Evolutionary conservation across 768 basidiomycete genomes (phyloP).

Genomic region (Lentinula aciculospora): DNA sequence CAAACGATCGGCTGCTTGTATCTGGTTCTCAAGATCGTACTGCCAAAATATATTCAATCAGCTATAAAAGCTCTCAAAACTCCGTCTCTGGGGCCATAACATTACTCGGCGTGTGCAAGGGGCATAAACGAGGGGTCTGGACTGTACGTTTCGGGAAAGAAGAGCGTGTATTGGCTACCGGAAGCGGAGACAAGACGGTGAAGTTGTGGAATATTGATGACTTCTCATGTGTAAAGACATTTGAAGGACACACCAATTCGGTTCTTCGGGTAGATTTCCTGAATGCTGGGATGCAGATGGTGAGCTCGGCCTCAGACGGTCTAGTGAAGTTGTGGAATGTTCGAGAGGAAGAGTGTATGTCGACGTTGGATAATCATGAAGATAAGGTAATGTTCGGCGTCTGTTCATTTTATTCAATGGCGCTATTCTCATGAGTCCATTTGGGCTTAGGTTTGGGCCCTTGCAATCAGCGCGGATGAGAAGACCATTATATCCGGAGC

Average conservation of each 20-base stretch:
- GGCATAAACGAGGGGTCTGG: constrained; percentile 98
- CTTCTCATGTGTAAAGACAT: constrained; percentile 90
- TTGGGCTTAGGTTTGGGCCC: constrained; percentile 84
- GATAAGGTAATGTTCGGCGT: constrained; percentile 64
- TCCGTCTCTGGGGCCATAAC: constrained; percentile 64
- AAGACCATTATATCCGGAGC: constrained; percentile 86
- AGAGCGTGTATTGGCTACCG: constrained; percentile 85
- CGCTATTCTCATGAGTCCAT: background rate
- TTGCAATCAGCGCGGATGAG: constrained; percentile 79
- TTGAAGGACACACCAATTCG: constrained; percentile 98
- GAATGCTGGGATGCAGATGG: constrained; percentile 76
- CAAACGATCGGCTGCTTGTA: constrained; percentile 81
- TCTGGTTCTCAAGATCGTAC: constrained; percentile 96
- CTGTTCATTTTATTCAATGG: background rate
- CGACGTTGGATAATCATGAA: constrained; percentile 95
- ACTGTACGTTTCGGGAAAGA: constrained; percentile 80
- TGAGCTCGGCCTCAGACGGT: constrained; percentile 90
- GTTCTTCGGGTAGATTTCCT: constrained; percentile 91
- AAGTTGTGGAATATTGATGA: constrained; percentile 94
- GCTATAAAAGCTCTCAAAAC: constrained; percentile 38
- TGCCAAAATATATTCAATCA: constrained; percentile 83
- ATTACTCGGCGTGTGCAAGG: constrained; percentile 83
- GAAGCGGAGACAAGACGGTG: constrained; percentile 92
- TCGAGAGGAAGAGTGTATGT: constrained; percentile 77
- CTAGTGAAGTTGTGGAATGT: constrained; percentile 96